Conservation (phyloP, 805 yeast species). For the Monosporozyma siamensis region DNA sequence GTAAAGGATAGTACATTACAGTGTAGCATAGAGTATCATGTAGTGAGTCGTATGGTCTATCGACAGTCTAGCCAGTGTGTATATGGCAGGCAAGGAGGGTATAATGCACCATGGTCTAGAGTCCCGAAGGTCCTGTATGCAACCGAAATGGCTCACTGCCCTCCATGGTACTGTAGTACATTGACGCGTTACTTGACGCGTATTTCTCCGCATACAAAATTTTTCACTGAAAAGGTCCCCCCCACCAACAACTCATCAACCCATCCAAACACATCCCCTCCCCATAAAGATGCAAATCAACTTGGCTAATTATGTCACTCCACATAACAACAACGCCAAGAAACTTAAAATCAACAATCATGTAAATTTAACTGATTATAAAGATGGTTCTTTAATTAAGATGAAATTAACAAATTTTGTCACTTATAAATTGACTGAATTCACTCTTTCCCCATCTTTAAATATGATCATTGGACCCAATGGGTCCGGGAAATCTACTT, state of each 20-base stretch:
- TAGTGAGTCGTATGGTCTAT: too few relatives aligned
- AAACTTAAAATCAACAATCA: neutral
- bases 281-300: neutral
- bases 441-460: constrained; percentile 68
- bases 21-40: too few relatives aligned
- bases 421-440: constrained; percentile 60
- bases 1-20: too few relatives aligned
- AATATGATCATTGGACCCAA: constrained; percentile 95
- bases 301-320: neutral
- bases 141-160: too few relatives aligned
- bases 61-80: too few relatives aligned
- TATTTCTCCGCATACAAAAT: too few relatives aligned
- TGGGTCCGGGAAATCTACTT: constrained; percentile 90
- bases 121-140: too few relatives aligned
- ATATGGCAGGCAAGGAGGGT: too few relatives aligned
- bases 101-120: too few relatives aligned
- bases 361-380: neutral
- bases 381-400: constrained; percentile 39
- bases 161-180: too few relatives aligned
- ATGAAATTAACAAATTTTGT: constrained; percentile 57
- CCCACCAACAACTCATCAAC: neutral
- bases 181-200: too few relatives aligned
- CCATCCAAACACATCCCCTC: neutral
- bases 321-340: neutral
- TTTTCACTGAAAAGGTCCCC: neutral